Conservation (phyloP, 768 basidiomycete species). For the Leccinum arenicola region DNA sequence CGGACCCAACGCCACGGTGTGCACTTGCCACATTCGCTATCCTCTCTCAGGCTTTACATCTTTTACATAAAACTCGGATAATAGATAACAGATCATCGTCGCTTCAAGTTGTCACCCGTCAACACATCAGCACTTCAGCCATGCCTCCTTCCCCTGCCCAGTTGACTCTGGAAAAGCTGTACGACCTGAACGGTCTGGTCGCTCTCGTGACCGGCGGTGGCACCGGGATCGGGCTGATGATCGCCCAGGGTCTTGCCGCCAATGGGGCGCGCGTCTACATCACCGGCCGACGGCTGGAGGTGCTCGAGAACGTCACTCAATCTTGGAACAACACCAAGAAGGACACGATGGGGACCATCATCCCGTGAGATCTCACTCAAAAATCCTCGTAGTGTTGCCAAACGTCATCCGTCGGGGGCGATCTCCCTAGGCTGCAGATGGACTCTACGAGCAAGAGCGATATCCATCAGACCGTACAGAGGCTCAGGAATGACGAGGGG, state of each 20-base stretch:
- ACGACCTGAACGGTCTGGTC: slow-evolving; percentile 56
- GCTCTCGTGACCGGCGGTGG: slow-evolving; percentile 48
- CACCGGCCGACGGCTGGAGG: slow-evolving; percentile 63
- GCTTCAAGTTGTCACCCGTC: neutral
- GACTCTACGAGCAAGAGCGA: slow-evolving; percentile 71
- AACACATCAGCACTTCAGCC: neutral
- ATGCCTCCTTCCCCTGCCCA: slow-evolving; percentile 24
- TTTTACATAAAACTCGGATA: neutral
- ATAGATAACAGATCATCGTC: neutral
- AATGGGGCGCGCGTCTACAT: slow-evolving; percentile 83
- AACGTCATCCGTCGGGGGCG: neutral
- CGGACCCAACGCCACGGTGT: neutral
- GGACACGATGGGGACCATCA: slow-evolving; percentile 43
- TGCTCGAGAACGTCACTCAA: slow-evolving; percentile 55
- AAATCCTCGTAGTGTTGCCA: neutral
- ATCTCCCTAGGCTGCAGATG: slow-evolving; percentile 51
- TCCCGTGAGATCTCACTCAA: slow-evolving; percentile 48
- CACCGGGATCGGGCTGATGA: slow-evolving; percentile 62
- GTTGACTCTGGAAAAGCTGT: slow-evolving; percentile 32
- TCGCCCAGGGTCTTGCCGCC: slow-evolving; percentile 67
- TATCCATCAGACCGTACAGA: slow-evolving; percentile 53
- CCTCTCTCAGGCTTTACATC: neutral
- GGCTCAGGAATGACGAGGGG: slow-evolving; percentile 43
- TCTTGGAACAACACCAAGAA: slow-evolving; percentile 42
- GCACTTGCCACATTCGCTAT: neutral